Base-by-base conservation (phyloP, 78 protist genomes). In the Pigoraptor vietnamica region DNA sequence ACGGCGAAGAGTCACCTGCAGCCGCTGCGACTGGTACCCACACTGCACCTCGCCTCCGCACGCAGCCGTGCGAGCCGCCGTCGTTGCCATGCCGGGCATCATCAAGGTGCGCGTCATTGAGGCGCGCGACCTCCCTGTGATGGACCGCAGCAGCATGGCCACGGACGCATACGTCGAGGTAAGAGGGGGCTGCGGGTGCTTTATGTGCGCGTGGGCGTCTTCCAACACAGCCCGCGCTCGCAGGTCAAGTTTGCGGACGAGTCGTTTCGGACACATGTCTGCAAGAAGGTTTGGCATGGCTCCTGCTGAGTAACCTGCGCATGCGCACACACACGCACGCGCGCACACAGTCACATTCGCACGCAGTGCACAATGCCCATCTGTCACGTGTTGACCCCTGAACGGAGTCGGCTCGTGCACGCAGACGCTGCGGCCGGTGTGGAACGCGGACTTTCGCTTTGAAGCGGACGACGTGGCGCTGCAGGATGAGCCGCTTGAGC, bases 161-260 rank as follows among this genome's bases (percentile, higher is more conserved):
- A 92, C 97, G 1, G 99, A 98, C 39, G 98, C 99, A 0, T 98
- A 95, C 82, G 98, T 98, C 25, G 97, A 96, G 92, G 94, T 95
- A 38, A 19, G 83, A 24, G 1, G 79, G n/a, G 79, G 36, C 87
- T 21, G 34, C 2, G 33, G 25, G 6, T n/a, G n/a, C n/a, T n/a
- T n/a, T n/a, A n/a, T n/a, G n/a, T n/a, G n/a, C n/a, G n/a, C n/a
- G n/a, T n/a, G n/a, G n/a, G n/a, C n/a, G n/a, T n/a, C n/a, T n/a
- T n/a, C n/a, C n/a, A n/a, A n/a, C n/a, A n/a, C n/a, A n/a, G n/a
- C n/a, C n/a, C n/a, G n/a, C n/a, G n/a, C n/a, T n/a, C n/a, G n/a
- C 38, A 56, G 90, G 88, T 36, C 36, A 34, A 87, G 88, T 21
- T 92, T 2, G 92, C 34, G 24, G 89, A 92, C 24, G 24, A 2